phyloP scores from a whole-genome alignment of 768 basidiomycete genomes.

The Tulasnella sp. region DNA sequence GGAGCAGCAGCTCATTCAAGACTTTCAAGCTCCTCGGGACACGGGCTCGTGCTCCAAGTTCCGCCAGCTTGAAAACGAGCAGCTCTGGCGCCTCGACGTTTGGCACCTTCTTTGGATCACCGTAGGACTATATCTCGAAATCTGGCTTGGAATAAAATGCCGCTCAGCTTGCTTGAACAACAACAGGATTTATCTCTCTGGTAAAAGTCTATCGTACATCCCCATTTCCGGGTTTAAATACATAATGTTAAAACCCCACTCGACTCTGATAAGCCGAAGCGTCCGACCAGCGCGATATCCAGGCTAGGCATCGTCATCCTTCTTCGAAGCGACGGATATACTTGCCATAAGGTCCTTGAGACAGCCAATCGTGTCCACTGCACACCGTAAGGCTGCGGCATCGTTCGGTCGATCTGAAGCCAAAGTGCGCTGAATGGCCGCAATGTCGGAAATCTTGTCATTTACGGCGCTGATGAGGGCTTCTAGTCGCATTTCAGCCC shows the following conservation, averaged over 20 bases:
- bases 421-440: neutral
- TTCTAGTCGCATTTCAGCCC: constrained; percentile 2
- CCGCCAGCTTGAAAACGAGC: neutral
- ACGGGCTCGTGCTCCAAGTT: neutral
- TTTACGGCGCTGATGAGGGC: neutral
- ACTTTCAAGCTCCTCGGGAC: neutral
- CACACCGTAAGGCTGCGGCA: neutral
- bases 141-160: neutral
- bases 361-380: neutral
- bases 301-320: neutral
- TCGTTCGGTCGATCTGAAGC: neutral
- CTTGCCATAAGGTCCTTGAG: constrained; percentile 5
- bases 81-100: neutral
- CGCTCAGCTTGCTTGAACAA: neutral
- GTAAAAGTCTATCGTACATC: neutral
- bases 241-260: neutral
- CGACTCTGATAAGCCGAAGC: neutral
- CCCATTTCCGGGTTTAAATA: neutral
- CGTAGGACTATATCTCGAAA: neutral
- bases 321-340: neutral
- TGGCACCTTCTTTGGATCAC: neutral
- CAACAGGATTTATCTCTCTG: neutral
- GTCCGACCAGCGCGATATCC: neutral
- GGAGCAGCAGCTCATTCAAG: neutral
- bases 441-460: constrained; percentile 4